A percentile compares a stretch with the other conserved stretches of the same genome.
Conservation (phyloP, 306 rosid genomes). For the Begonia loranthoides region DNA sequence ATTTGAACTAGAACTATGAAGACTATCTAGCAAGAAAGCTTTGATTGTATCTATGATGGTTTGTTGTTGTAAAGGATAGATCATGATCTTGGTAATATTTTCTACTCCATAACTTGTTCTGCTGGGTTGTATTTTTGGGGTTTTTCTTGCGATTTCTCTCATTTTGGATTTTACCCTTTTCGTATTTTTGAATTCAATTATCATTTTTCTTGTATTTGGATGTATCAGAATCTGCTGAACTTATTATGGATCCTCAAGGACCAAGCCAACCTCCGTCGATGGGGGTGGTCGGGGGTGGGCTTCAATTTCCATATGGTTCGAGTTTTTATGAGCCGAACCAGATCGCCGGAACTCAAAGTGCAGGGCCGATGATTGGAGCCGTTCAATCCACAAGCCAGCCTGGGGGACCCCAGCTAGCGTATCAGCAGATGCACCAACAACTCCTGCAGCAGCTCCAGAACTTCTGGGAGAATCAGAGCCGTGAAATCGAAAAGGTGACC, state of each 20-base stretch:
- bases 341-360: constrained; percentile 12
- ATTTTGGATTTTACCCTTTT: too few relatives aligned
- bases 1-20: too few relatives aligned
- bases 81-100: too few relatives aligned
- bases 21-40: too few relatives aligned
- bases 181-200: too few relatives aligned
- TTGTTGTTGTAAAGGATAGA: too few relatives aligned
- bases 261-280: constrained; percentile 18
- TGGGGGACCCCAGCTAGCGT: constrained; percentile 29
- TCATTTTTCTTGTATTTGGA: background rate
- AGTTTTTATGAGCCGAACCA: constrained; percentile 17
- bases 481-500: constrained; percentile 36
- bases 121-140: too few relatives aligned
- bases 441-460: constrained; percentile 41
- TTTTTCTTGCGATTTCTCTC: too few relatives aligned
- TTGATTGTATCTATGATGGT: too few relatives aligned
- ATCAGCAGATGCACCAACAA: constrained; percentile 29
- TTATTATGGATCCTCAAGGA: constrained; percentile 26
- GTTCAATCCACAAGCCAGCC: constrained; percentile 28
- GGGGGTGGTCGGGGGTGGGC: constrained; percentile 22
- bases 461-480: constrained; percentile 45
- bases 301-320: constrained; percentile 20
- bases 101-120: too few relatives aligned
- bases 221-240: constrained; percentile 3
- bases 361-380: constrained; percentile 18